A percentile compares a stretch with the other conserved stretches of the same genome.
Evolutionary conservation across 805 yeast genomes (phyloP).

Genomic region (Kodamaea lidongshanica): DNA sequence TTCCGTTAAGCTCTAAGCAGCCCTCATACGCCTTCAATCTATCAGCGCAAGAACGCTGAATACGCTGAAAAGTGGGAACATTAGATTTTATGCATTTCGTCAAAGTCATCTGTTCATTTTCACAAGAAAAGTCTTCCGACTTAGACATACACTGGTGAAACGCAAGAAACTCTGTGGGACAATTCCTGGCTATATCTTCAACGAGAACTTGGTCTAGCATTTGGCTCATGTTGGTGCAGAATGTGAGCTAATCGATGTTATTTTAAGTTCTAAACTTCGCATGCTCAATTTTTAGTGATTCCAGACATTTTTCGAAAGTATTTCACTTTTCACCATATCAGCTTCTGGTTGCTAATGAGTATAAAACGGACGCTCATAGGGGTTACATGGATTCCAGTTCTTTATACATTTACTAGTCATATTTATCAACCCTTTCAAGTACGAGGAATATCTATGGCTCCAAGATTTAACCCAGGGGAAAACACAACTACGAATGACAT

Average conservation of each 20-base stretch:
- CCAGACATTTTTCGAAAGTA: too few species aligned
- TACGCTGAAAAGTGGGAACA: constrained; percentile 69
- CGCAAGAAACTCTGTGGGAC: constrained; percentile 66
- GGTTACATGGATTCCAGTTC: constrained; percentile 72
- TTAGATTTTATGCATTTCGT: constrained; percentile 55
- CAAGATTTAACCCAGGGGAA: constrained; percentile 71
- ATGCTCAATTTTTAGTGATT: too few species aligned
- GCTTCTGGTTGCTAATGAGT: too few species aligned
- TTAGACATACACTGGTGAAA: constrained; percentile 68
- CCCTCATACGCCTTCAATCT: constrained; percentile 57
- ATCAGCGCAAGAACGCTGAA: constrained; percentile 55
- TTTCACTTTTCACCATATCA: constrained; percentile 1
- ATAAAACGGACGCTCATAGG: constrained; percentile 22
- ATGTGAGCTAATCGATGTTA: not conserved
- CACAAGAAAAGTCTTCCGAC: constrained; percentile 51
- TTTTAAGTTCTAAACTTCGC: too few species aligned
- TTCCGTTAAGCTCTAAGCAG: constrained; percentile 48
- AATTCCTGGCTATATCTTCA: constrained; percentile 69
- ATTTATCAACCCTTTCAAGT: constrained; percentile 68
- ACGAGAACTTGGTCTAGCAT: constrained; percentile 63
- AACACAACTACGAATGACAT: constrained; percentile 45
- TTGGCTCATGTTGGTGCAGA: constrained; percentile 1
- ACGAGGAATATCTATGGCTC: constrained; percentile 82
- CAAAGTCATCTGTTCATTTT: constrained; percentile 48
- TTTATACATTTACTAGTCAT: constrained; percentile 61